Evolutionary conservation across 495 filamentous ascomycete genomes (phyloP).

Genomic region (Aspergillus avenaceus): DNA sequence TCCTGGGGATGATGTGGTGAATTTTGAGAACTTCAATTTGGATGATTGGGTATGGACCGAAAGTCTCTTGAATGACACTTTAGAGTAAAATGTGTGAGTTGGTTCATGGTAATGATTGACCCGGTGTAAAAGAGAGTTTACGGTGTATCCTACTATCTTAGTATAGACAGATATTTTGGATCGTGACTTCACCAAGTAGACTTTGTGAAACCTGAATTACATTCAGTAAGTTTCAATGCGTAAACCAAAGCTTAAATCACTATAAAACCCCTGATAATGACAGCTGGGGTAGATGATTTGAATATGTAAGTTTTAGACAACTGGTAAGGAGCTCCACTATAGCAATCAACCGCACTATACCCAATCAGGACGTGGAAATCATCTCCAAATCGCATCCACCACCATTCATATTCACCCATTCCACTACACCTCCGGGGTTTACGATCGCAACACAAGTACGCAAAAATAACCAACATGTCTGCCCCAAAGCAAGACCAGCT

Average conservation of each 20-base stretch:
- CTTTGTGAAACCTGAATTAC: no score
- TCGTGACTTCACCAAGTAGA: no score
- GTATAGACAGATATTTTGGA: no score
- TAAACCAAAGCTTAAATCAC: neutral
- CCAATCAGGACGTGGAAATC: neutral
- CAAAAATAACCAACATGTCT: constrained; percentile 28
- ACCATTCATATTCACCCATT: neutral
- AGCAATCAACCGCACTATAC: neutral
- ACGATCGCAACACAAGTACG: neutral
- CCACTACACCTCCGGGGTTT: no score
- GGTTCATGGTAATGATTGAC: no score
- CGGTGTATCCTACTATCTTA: no score
- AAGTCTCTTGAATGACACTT: neutral
- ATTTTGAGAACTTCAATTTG: neutral
- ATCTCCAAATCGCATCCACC: neutral
- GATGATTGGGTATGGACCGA: neutral
- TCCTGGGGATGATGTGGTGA: neutral
- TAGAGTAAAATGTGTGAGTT: no score
- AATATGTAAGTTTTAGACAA: no score
- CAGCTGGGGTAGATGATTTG: no score
- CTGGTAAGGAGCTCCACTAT: no score
- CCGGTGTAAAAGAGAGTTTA: no score
- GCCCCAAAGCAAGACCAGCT: constrained; percentile 53
- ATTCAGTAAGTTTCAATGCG: neutral
- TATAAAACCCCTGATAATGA: no score